Conservation (phyloP, 2,329 filamentous ascomycete species). For the Epichloe gansuensis region DNA sequence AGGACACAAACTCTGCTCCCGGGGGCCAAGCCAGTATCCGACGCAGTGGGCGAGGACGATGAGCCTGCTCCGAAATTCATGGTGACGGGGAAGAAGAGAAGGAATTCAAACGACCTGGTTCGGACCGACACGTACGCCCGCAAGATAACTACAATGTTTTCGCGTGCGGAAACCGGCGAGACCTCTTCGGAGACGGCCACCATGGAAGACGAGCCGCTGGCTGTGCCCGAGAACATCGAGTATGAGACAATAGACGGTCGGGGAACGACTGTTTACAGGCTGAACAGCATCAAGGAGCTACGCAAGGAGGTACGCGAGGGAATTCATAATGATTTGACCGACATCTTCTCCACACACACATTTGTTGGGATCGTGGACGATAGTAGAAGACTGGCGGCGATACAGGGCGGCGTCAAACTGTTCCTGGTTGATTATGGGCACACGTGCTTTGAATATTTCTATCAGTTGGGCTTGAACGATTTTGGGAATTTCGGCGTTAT, state of each 20-base stretch:
- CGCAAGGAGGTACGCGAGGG: conserved; percentile 67
- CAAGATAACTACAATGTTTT: conserved; percentile 94
- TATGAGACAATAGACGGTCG: conserved; percentile 59
- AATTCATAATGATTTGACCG: conserved; percentile 75
- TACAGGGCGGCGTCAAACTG: conserved; percentile 84
- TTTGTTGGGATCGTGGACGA: conserved; percentile 93
- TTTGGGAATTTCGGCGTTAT: conserved; percentile 91
- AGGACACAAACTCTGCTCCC: conserved; percentile 84
- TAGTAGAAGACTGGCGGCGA: conserved; percentile 71
- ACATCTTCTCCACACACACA: conserved; percentile 75
- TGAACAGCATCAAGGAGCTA: conserved; percentile 77
- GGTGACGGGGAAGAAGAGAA: conserved; percentile 26
- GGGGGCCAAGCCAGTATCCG: conserved; percentile 32
- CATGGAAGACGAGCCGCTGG: conserved; percentile 21
- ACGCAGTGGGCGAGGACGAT: conserved; percentile 16
- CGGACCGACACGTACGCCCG: conserved; percentile 78
- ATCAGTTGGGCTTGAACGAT: conserved; percentile 86
- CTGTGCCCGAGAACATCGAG: conserved; percentile 38
- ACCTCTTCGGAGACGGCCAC: conserved; percentile 5
- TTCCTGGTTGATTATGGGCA: conserved; percentile 90
- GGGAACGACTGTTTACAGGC: conserved; percentile 54
- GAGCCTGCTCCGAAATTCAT: conserved; percentile 20
- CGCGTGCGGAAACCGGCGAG: conserved; percentile 31
- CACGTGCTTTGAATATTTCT: conserved; percentile 79
- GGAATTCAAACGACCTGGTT: conserved; percentile 61